Evolutionary conservation across 805 yeast species (phyloP).

Genomic region (Lachancea thermotolerans): DNA sequence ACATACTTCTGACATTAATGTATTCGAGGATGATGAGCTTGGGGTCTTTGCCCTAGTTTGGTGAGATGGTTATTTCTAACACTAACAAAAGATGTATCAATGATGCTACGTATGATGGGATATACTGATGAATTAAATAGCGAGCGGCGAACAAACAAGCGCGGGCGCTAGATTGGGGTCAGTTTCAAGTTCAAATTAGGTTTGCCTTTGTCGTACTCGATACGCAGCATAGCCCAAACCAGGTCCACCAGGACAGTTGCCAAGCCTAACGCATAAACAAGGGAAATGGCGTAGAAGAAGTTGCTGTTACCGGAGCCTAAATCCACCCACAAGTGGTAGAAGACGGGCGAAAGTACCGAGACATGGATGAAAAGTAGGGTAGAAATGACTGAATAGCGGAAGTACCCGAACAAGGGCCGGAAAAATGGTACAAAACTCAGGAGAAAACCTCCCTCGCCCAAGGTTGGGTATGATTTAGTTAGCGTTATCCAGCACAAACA

Average conservation of each 20-base stretch:
- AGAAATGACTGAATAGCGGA: conserved; percentile 43
- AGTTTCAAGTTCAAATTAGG: conserved; percentile 35
- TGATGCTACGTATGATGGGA: not conserved
- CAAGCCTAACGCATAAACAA: conserved; percentile 69
- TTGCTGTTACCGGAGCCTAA: conserved; percentile 93
- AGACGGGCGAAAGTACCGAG: conserved; percentile 72
- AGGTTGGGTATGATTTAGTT: conserved; percentile 79
- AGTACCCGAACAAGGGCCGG: conserved; percentile 39
- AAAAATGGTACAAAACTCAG: conserved; percentile 42
- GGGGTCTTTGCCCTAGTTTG: not conserved
- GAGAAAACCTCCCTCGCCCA: conserved; percentile 65
- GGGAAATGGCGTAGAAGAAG: conserved; percentile 89
- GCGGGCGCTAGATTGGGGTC: conserved; percentile 40
- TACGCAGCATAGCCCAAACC: conserved; percentile 69
- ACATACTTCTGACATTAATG: conserved; percentile 4
- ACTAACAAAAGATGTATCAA: not conserved
- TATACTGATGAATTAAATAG: conserved; percentile 1
- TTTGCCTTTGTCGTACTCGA: conserved; percentile 52
- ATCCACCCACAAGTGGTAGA: conserved; percentile 90
- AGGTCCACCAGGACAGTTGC: conserved; percentile 66
- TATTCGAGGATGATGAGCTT: no score
- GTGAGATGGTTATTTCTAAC: no score
- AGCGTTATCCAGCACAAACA: conserved; percentile 50
- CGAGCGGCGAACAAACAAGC: not conserved
- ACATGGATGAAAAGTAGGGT: conserved; percentile 50